Evolutionary conservation across 164 flowering plant species (phyloP).

Genomic region (Magnolia officinalis): DNA sequence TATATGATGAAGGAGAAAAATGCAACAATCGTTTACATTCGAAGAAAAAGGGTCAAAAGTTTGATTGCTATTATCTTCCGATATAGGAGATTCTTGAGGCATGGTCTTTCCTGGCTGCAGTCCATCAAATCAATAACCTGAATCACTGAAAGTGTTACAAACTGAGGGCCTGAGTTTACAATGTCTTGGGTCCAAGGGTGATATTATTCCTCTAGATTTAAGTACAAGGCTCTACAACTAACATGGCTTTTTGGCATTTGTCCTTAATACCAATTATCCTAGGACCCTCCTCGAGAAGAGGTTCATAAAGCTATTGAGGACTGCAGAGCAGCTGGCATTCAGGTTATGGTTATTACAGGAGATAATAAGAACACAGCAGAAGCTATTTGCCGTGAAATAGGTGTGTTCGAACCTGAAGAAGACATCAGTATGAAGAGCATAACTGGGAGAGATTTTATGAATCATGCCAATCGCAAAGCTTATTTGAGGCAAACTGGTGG

Average conservation of each 20-base stretch:
- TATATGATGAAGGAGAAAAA: too few relatives aligned
- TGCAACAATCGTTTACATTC: too few relatives aligned
- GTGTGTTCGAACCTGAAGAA: conserved; percentile 56
- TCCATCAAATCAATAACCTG: not conserved
- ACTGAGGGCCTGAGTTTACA: not conserved
- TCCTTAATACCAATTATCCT: not conserved
- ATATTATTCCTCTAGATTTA: not conserved
- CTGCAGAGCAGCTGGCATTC: conserved; percentile 54
- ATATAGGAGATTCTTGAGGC: too few relatives aligned
- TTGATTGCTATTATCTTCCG: too few relatives aligned
- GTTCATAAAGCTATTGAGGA: conserved; percentile 53
- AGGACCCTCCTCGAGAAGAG: conserved; percentile 60
- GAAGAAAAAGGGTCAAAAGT: too few relatives aligned
- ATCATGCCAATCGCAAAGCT: conserved; percentile 18
- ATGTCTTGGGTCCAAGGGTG: not conserved
- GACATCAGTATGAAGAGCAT: conserved; percentile 53
- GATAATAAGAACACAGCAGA: conserved; percentile 63
- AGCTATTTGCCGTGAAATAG: conserved; percentile 76
- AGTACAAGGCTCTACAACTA: not conserved
- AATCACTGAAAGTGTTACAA: not conserved
- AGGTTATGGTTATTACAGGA: conserved; percentile 55
- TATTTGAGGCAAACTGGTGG: conserved; percentile 45
- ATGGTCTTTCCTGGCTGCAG: too few relatives aligned
- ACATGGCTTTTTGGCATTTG: not conserved
- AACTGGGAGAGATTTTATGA: conserved; percentile 67